phyloP scores from a whole-genome alignment of 768 basidiomycete genomes.

The Peribolospora baueri region DNA sequence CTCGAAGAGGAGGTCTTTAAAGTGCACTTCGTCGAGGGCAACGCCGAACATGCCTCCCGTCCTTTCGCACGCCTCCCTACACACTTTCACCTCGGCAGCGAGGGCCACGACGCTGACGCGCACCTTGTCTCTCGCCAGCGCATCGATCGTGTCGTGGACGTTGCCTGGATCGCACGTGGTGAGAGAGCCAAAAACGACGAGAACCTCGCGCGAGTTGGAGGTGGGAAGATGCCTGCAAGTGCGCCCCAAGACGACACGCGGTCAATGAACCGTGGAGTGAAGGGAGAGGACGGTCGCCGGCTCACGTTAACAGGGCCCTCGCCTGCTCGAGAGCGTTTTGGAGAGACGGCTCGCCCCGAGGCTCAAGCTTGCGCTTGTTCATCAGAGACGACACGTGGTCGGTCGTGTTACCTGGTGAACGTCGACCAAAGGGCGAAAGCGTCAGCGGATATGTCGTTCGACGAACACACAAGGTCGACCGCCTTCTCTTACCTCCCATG shows the following conservation, averaged over 20 bases:
- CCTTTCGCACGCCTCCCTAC: conserved; percentile 67
- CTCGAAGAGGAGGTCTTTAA: conserved; percentile 85
- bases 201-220: conserved; percentile 83
- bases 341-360: conserved; percentile 74
- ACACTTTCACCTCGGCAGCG: conserved; percentile 95
- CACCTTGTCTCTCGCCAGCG: conserved; percentile 55
- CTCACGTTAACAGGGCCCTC: conserved; percentile 66
- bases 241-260: neutral
- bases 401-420: conserved; percentile 59
- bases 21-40: conserved; percentile 94
- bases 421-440: neutral
- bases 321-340: conserved; percentile 99
- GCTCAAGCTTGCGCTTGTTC: conserved; percentile 69
- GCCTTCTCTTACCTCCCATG: conserved; percentile 46
- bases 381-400: conserved; percentile 57
- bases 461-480: conserved; percentile 9
- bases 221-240: conserved; percentile 68
- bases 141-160: conserved; percentile 79
- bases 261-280: neutral
- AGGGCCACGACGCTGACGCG: conserved; percentile 82
- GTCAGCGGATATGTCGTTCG: neutral
- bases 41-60: conserved; percentile 63
- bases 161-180: conserved; percentile 95
- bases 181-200: conserved; percentile 79
- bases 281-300: neutral